phyloP scores from a whole-genome alignment of 2,329 filamentous ascomycete species.

The Colletotrichum sp. region DNA sequence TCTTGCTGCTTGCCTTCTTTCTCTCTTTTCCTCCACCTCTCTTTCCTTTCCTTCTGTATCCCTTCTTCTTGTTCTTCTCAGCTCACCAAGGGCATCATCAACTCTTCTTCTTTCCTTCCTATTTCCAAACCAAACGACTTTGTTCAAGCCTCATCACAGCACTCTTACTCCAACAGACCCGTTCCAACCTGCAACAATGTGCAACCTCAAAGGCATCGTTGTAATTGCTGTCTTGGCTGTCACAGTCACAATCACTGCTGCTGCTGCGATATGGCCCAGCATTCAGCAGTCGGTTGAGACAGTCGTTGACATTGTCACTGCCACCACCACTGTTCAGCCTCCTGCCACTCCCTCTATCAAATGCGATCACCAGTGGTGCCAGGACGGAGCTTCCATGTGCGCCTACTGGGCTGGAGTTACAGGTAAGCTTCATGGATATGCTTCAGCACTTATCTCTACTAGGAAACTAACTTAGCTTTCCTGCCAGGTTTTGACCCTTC shows the following conservation, averaged over 20 bases:
- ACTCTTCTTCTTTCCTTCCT: neutral
- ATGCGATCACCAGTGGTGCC: constrained; percentile 31
- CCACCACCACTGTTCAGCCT: neutral
- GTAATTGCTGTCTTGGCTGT: neutral
- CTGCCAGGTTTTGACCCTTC: constrained; percentile 26
- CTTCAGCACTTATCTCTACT: neutral
- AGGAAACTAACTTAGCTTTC: neutral
- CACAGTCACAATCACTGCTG: neutral
- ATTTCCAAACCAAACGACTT: neutral
- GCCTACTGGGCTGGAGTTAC: constrained; percentile 34
- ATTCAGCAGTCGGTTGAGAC: neutral
- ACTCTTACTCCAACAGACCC: neutral
- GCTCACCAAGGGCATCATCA: neutral
- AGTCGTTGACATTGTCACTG: neutral
- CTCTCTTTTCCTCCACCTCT: neutral
- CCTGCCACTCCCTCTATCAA: neutral
- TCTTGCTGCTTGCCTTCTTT: neutral
- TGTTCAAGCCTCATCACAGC: neutral
- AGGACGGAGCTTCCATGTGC: constrained; percentile 26
- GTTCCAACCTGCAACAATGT: neutral
- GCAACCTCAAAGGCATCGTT: neutral
- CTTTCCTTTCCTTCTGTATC: neutral
- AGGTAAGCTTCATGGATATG: neutral
- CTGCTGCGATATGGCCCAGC: neutral
- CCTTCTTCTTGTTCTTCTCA: too few species aligned